Evolutionary conservation across 2,329 filamentous ascomycete species (phyloP).

Genomic region (Cladophialophora exuberans): DNA sequence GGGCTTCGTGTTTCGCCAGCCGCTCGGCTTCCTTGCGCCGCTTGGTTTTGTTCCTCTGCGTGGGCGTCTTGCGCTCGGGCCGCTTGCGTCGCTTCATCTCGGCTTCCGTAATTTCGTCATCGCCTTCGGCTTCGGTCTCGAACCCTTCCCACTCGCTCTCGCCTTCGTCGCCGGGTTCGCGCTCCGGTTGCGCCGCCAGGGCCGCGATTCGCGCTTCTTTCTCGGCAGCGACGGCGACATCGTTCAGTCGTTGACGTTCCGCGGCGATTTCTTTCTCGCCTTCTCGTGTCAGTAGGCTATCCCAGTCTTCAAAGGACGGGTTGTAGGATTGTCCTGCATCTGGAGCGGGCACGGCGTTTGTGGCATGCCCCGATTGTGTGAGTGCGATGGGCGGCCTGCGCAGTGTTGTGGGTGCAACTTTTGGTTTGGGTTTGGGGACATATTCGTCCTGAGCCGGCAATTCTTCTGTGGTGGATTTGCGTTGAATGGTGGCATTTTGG

Average conservation of each 20-base stretch:
- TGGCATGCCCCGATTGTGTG: constrained; percentile 75
- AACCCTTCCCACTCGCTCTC: constrained; percentile 91
- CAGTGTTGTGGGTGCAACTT: constrained; percentile 74
- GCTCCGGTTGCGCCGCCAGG: constrained; percentile 74
- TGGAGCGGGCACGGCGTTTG: constrained; percentile 79
- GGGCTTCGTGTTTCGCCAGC: constrained; percentile 72
- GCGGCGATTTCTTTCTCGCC: constrained; percentile 77
- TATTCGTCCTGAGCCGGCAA: constrained; percentile 62
- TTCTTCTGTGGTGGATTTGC: constrained; percentile 17
- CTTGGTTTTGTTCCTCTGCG: constrained; percentile 85
- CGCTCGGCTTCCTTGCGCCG: constrained; percentile 86
- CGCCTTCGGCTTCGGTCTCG: constrained; percentile 76
- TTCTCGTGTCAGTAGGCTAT: constrained; percentile 72
- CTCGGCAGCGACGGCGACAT: constrained; percentile 58
- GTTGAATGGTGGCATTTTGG: constrained; percentile 38
- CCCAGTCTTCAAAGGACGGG: constrained; percentile 83
- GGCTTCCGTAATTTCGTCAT: constrained; percentile 63
- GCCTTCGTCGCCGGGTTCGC: constrained; percentile 76
- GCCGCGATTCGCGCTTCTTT: constrained; percentile 72
- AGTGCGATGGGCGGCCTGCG: constrained; percentile 79
- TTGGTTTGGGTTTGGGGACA: constrained; percentile 65
- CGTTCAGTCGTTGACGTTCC: constrained; percentile 74
- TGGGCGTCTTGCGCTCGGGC: constrained; percentile 80
- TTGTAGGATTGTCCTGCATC: constrained; percentile 90
- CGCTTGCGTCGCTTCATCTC: constrained; percentile 72